phyloP scores from a whole-genome alignment of 1,284 basidiomycete species.

The Gastroboletus turbinatus region DNA sequence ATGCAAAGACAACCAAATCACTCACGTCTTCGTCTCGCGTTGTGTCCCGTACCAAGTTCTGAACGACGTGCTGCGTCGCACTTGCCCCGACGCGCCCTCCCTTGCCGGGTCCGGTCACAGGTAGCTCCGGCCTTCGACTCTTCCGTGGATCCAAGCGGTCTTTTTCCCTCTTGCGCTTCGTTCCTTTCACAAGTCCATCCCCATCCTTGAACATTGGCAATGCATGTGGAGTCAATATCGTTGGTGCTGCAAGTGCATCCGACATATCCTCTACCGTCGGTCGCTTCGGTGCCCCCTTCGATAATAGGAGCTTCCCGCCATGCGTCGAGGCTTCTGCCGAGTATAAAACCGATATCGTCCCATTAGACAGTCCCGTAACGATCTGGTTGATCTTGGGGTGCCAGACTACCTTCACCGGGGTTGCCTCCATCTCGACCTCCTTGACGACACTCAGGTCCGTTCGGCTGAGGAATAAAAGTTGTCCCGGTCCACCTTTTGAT shows the following conservation, averaged over 20 bases:
- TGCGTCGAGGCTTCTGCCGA: constrained; percentile 85
- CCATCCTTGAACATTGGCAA: constrained; percentile 88
- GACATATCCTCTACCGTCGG: constrained; percentile 82
- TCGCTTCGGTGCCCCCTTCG: constrained; percentile 71
- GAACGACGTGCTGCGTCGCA: constrained; percentile 93
- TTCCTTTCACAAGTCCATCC: constrained; percentile 65
- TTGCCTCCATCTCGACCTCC: constrained; percentile 64
- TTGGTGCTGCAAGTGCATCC: constrained; percentile 74
- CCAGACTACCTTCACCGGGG: constrained; percentile 88
- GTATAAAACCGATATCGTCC: constrained; percentile 87
- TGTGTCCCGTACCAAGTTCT: constrained; percentile 87
- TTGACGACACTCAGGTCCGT: constrained; percentile 68
- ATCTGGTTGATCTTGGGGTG: constrained; percentile 99
- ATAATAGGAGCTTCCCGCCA: constrained; percentile 87
- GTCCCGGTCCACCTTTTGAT: constrained; percentile 65
- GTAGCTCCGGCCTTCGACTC: constrained; percentile 88
- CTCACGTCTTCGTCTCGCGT: constrained; percentile 91
- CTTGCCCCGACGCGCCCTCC: constrained; percentile 94
- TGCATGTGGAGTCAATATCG: constrained; percentile 88
- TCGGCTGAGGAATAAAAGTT: constrained; percentile 72
- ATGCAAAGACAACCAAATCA: constrained; percentile 31
- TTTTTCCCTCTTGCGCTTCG: constrained; percentile 85
- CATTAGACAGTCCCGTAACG: constrained; percentile 83
- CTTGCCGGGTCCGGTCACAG: constrained; percentile 86
- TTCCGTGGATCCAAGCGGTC: constrained; percentile 87